These are phyloP conservation scores for Helenozyma rhizophorensis DNA, from an alignment of 805 yeast species.

Conservation along the genomic window DNA sequence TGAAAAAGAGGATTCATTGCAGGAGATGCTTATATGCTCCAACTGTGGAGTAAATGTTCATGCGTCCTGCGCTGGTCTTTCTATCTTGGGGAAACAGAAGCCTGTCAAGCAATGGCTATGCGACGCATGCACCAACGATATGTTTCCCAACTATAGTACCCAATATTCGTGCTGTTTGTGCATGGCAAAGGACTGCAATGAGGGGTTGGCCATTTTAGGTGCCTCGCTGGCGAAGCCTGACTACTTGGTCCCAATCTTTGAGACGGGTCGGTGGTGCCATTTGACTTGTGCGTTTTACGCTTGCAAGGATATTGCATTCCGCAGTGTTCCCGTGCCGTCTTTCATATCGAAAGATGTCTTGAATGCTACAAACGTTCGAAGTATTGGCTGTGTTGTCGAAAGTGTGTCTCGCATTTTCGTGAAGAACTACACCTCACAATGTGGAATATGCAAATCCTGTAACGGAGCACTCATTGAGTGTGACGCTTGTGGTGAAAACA, in stretches of 20 bases:
- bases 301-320: constrained; percentile 28
- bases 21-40: constrained; percentile 50
- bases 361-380: constrained; percentile 3
- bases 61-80: constrained; percentile 59
- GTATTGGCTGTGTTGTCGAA: constrained; percentile 18
- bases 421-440: constrained; percentile 26
- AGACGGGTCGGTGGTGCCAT: constrained; percentile 73
- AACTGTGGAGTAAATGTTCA: constrained; percentile 72
- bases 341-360: constrained; percentile 8
- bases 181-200: constrained; percentile 45
- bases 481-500: constrained; percentile 33
- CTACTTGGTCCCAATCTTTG: constrained; percentile 62
- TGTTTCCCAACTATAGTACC: constrained; percentile 54
- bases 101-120: constrained; percentile 63
- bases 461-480: constrained; percentile 54
- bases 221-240: constrained; percentile 46
- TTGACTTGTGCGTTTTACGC: constrained; percentile 62
- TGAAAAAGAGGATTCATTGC: constrained; percentile 15
- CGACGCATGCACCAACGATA: constrained; percentile 71
- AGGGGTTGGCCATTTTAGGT: constrained; percentile 43
- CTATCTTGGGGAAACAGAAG: constrained; percentile 12
- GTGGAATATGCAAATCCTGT: constrained; percentile 41
- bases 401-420: constrained; percentile 25
- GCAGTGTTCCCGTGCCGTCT: constrained; percentile 5
- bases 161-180: constrained; percentile 68